Percentiles rank a stretch among this genome's conserved stretches.
These are phyloP conservation scores for Fusarium humuli DNA, from an alignment of 2,329 filamentous ascomycete genomes.

Conservation along the genomic window DNA sequence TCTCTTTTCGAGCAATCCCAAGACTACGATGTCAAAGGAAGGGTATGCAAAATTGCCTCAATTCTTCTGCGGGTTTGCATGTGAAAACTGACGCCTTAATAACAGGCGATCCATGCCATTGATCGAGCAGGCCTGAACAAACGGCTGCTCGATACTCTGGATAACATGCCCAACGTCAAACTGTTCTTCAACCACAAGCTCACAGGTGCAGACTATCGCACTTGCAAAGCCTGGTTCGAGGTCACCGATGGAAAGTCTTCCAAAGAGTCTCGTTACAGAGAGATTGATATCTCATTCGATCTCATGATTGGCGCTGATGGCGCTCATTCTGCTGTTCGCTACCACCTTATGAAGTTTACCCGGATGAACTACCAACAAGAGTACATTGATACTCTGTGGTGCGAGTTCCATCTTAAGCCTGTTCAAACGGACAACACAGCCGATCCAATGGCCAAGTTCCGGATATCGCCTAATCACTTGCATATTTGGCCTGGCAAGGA, in stretches of 20 bases:
- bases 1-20: conserved; percentile 84
- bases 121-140: conserved; percentile 88
- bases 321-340: conserved; percentile 90
- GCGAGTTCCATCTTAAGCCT: conserved; percentile 87
- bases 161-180: conserved; percentile 86
- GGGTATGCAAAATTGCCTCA: conserved; percentile 65
- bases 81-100: conserved; percentile 18
- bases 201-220: conserved; percentile 85
- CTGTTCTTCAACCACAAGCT: conserved; percentile 95
- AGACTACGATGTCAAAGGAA: conserved; percentile 88
- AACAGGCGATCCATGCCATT: conserved; percentile 83
- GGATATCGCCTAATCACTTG: conserved; percentile 90
- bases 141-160: conserved; percentile 83
- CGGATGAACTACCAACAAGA: conserved; percentile 92
- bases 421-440: conserved; percentile 46
- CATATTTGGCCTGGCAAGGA: conserved; percentile 97
- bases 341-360: conserved; percentile 95
- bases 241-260: conserved; percentile 53
- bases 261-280: conserved; percentile 63
- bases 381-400: conserved; percentile 98
- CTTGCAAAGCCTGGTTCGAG: conserved; percentile 90
- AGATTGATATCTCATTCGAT: conserved; percentile 89
- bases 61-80: background rate
- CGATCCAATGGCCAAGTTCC: conserved; percentile 65
- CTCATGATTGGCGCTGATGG: conserved; percentile 95